A percentile compares a stretch with the other conserved stretches of the same genome.
Conservation (phyloP, 352 stramenopile species). For the Phytophthora tentaculata region DNA sequence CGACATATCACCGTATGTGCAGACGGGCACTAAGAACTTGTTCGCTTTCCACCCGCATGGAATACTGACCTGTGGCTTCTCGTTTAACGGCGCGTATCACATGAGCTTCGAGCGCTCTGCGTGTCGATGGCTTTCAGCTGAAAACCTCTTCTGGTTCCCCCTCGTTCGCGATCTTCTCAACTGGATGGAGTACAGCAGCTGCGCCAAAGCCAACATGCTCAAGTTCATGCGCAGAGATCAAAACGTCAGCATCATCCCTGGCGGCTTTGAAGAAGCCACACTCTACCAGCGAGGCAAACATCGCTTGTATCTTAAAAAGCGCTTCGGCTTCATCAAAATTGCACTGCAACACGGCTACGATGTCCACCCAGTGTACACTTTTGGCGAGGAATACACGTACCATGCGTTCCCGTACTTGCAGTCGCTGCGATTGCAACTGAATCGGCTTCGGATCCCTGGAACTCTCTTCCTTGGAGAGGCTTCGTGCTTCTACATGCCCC, state of each 20-base stretch:
- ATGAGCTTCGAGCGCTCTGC: constrained; percentile 53
- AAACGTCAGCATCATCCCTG: constrained; percentile 88
- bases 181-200: constrained; percentile 66
- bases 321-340: constrained; percentile 94
- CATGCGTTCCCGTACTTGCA: constrained; percentile 83
- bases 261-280: constrained; percentile 95
- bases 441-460: constrained; percentile 82
- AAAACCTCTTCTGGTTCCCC: constrained; percentile 74
- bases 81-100: constrained; percentile 64
- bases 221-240: constrained; percentile 51
- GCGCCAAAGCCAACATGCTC: constrained; percentile 56
- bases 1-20: constrained; percentile 21
- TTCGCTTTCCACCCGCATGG: constrained; percentile 75
- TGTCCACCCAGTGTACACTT: constrained; percentile 91
- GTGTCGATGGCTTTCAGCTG: constrained; percentile 66
- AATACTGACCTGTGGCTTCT: constrained; percentile 59
- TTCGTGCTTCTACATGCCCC: constrained; percentile 87
- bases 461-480: constrained; percentile 75
- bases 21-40: constrained; percentile 23
- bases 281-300: constrained; percentile 79
- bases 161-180: constrained; percentile 62
- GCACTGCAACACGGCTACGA: constrained; percentile 90
- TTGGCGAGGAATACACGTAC: constrained; percentile 90
- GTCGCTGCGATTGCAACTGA: constrained; percentile 76
- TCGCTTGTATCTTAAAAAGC: constrained; percentile 90